A percentile compares a stretch with the other conserved stretches of the same genome.
Conservation (phyloP, 352 stramenopile species). For the Globisporangium emineosum region DNA sequence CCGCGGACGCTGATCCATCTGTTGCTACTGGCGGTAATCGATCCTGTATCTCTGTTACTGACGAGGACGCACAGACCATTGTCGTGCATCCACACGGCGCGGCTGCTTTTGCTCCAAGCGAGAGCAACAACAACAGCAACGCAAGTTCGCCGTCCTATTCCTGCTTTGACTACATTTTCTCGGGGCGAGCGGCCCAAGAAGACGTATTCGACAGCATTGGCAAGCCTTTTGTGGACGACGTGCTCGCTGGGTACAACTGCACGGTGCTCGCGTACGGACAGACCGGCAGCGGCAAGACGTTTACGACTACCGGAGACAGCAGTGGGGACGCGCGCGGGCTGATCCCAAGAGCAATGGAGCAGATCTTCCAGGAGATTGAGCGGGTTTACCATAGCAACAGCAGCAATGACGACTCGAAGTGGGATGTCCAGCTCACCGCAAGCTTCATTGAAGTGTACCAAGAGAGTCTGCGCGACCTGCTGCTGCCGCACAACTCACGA, state of each 20-base stretch:
- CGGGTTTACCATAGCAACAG: not conserved
- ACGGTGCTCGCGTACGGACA: slow-evolving; percentile 73
- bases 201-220: slow-evolving; percentile 46
- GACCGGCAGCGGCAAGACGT: slow-evolving; percentile 70
- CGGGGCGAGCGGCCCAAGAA: slow-evolving; percentile 28
- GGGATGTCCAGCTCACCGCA: slow-evolving; percentile 34
- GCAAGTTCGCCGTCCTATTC: slow-evolving; percentile 9
- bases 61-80: slow-evolving; percentile 8
- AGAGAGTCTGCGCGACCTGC: slow-evolving; percentile 57
- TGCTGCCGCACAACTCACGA: slow-evolving; percentile 31
- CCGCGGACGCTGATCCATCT: not conserved
- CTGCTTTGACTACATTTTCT: slow-evolving; percentile 56
- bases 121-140: not conserved
- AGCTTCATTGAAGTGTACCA: slow-evolving; percentile 77
- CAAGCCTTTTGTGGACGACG: slow-evolving; percentile 41
- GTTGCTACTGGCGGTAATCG: not conserved
- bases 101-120: not conserved
- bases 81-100: not conserved
- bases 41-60: slow-evolving; percentile 3
- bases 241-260: slow-evolving; percentile 66
- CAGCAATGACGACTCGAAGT: slow-evolving; percentile 13
- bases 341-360: slow-evolving; percentile 37
- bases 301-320: slow-evolving; percentile 39
- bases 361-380: slow-evolving; percentile 26
- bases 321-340: slow-evolving; percentile 22